These are phyloP conservation scores for Dendrothele bispora DNA, from an alignment of 768 basidiomycete genomes.

Conservation along the genomic window DNA sequence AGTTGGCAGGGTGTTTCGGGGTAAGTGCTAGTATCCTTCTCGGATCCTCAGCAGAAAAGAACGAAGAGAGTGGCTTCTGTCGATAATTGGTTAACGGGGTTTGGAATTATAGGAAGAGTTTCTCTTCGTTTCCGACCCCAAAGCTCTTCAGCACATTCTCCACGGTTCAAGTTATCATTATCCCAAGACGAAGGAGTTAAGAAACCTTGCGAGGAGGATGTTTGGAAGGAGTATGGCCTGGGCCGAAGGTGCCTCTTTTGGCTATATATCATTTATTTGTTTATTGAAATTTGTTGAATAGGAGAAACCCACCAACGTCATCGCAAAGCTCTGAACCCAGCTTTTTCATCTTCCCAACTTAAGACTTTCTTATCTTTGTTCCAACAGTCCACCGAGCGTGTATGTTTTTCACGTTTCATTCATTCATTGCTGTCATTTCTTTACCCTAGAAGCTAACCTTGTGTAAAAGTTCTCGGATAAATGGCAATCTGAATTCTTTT, in stretches of 20 bases:
- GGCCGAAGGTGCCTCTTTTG: constrained; percentile 21
- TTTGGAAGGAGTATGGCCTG: constrained; percentile 22
- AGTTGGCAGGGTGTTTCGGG: constrained; percentile 11
- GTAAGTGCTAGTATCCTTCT: constrained; percentile 7
- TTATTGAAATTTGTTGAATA: constrained; percentile 6
- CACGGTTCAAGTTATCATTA: constrained; percentile 25
- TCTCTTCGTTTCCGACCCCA: constrained; percentile 23
- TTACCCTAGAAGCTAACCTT: constrained; percentile 15
- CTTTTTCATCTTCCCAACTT: constrained; percentile 24
- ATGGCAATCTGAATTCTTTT: constrained; percentile 8
- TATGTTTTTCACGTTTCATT: constrained; percentile 17
- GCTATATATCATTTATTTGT: neutral
- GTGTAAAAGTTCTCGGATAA: constrained; percentile 24
- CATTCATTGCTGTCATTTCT: neutral
- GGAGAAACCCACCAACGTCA: constrained; percentile 24
- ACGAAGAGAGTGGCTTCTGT: neutral
- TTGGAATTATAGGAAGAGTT: constrained; percentile 27
- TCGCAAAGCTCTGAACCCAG: constrained; percentile 32
- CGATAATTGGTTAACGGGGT: no score
- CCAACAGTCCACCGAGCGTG: constrained; percentile 15
- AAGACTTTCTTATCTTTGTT: constrained; percentile 26
- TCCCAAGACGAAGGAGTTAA: constrained; percentile 19
- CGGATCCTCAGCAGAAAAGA: neutral
- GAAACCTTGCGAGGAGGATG: constrained; percentile 14
- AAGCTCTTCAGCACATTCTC: constrained; percentile 14